Evolutionary conservation across 129 eudicot genomes (phyloP).

Genomic region (Saposhnikovia divaricata): DNA sequence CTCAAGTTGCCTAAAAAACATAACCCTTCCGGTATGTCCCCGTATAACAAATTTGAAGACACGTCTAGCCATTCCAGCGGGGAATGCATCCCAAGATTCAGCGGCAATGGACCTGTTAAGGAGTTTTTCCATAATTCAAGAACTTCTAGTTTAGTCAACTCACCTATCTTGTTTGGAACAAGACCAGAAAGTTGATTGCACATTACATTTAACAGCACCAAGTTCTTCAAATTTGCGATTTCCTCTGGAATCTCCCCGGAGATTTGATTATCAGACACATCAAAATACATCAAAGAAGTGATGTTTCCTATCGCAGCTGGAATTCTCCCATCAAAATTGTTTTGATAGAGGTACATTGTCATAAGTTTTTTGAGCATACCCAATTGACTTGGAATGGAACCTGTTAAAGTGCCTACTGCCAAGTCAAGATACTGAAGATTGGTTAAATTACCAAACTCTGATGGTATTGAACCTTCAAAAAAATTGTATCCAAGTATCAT

Average conservation of each 20-base stretch:
- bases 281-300: slow-evolving; percentile 44
- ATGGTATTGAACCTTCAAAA: slow-evolving; percentile 66
- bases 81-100: slow-evolving; percentile 55
- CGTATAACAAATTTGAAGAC: slow-evolving; percentile 64
- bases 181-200: slow-evolving; percentile 57
- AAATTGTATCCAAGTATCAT: slow-evolving; percentile 73
- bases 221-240: slow-evolving; percentile 43
- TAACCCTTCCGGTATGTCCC: slow-evolving; percentile 59
- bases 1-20: slow-evolving; percentile 74
- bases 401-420: slow-evolving; percentile 66
- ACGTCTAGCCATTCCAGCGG: slow-evolving; percentile 74
- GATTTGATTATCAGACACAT: slow-evolving; percentile 61
- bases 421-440: slow-evolving; percentile 67
- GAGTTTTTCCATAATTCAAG: slow-evolving; percentile 77
- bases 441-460: slow-evolving; percentile 58
- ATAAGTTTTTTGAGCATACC: slow-evolving; percentile 57
- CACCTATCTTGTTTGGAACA: slow-evolving; percentile 56
- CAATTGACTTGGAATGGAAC: slow-evolving; percentile 57
- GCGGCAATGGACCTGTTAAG: slow-evolving; percentile 59
- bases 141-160: slow-evolving; percentile 46
- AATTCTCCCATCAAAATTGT: slow-evolving; percentile 49
- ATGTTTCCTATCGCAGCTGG: slow-evolving; percentile 58
- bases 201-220: slow-evolving; percentile 72
- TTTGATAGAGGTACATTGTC: slow-evolving; percentile 63
- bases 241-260: slow-evolving; percentile 67